phyloP scores from a whole-genome alignment of 75 land plant species.

The Picea sitchensis region DNA sequence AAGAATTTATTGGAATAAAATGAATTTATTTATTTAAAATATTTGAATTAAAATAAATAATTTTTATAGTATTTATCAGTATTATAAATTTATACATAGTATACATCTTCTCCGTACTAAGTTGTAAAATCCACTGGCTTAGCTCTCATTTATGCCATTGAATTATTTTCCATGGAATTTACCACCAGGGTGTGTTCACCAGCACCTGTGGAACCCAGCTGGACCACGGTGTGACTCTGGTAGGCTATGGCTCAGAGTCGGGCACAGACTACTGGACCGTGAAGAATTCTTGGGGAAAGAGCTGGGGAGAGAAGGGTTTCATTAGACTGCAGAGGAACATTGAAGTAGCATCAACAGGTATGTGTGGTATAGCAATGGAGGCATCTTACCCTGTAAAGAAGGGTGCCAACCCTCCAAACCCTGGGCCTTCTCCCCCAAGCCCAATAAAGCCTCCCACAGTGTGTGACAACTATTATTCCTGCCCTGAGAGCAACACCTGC shows the following conservation, averaged over 20 bases:
- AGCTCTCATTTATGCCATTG: neutral
- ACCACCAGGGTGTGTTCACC: constrained; percentile 51
- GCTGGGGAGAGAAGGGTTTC: constrained; percentile 70
- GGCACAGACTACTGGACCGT: constrained; percentile 69
- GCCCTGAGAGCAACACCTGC: constrained; percentile 58
- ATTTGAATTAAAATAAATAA: too few relatives aligned
- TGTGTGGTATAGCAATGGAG: constrained; percentile 78
- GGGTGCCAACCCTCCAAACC: constrained; percentile 14
- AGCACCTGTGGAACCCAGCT: constrained; percentile 55
- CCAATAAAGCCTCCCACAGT: constrained; percentile 42
- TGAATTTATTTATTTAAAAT: too few relatives aligned
- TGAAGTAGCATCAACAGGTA: constrained; percentile 38
- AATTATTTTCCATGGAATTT: too few relatives aligned
- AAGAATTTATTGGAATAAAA: too few relatives aligned
- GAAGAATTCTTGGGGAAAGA: constrained; percentile 69
- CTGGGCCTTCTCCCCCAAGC: constrained; percentile 59
- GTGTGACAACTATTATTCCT: constrained; percentile 51
- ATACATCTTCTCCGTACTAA: neutral
- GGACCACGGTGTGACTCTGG: constrained; percentile 59
- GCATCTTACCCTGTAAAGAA: constrained; percentile 72
- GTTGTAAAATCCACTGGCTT: too few relatives aligned
- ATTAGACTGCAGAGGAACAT: constrained; percentile 50
- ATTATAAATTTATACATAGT: neutral
- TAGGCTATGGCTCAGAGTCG: constrained; percentile 56
- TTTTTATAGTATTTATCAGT: too few relatives aligned